phyloP scores from a whole-genome alignment of 169 alveolate species.

The Cryptosporidium viatorum region DNA sequence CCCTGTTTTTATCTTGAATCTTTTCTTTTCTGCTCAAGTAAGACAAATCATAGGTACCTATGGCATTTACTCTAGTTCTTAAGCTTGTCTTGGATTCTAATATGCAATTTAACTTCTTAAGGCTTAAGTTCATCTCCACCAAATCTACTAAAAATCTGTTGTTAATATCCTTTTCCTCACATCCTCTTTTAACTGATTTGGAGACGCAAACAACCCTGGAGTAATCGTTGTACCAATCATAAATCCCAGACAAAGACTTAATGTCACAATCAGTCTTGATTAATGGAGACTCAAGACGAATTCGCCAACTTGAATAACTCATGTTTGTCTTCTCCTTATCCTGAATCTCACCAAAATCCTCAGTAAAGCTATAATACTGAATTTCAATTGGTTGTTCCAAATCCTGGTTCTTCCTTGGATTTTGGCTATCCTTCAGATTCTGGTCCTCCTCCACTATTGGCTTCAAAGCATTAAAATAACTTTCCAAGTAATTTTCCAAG shows the following conservation, averaged over 20 bases:
- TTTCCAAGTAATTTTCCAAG: constrained; percentile 2
- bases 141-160: not conserved
- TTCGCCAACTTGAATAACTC: constrained; percentile 6
- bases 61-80: not conserved
- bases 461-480: not conserved
- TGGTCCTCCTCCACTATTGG: not conserved
- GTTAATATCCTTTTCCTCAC: not conserved
- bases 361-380: not conserved
- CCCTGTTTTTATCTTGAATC: not conserved
- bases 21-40: not conserved
- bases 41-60: not conserved
- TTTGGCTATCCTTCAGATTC: not conserved
- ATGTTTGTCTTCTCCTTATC: not conserved
- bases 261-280: constrained; percentile 6
- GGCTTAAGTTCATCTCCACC: not conserved
- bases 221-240: constrained; percentile 16
- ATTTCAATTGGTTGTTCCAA: not conserved
- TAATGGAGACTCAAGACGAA: constrained; percentile 9
- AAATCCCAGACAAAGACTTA: not conserved
- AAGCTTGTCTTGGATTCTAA: not conserved
- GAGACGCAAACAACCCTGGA: not conserved
- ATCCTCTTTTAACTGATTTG: not conserved
- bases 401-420: not conserved
- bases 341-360: not conserved
- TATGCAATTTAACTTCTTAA: not conserved